Conservation (phyloP, 192 early-diverging fungal genomes). For the Backusella tuberculispora region DNA sequence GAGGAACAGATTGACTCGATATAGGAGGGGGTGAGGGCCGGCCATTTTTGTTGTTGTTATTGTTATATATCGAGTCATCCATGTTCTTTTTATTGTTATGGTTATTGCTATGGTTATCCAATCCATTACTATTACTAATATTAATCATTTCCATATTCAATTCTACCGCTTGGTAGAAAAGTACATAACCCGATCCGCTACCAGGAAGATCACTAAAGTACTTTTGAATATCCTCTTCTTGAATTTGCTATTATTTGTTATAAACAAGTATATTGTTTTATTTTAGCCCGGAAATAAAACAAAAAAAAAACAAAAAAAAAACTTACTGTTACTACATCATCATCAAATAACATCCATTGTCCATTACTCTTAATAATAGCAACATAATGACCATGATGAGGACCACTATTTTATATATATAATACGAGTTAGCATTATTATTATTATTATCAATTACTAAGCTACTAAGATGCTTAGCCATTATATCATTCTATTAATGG, state of each 20-base stretch:
- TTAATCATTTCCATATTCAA: constrained; percentile 33
- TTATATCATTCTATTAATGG: neutral
- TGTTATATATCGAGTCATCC: neutral
- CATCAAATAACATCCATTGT: constrained; percentile 95
- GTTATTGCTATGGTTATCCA: too few relatives aligned
- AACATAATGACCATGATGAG: constrained; percentile 96
- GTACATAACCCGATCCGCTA: constrained; percentile 77
- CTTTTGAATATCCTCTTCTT: constrained; percentile 75
- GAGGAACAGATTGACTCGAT: neutral
- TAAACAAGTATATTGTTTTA: constrained; percentile 11
- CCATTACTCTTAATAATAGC: constrained; percentile 84
- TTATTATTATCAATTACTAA: neutral
- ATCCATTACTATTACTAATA: neutral
- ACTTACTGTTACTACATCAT: constrained; percentile 88
- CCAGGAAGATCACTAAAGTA: constrained; percentile 81
- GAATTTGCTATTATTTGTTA: constrained; percentile 54
- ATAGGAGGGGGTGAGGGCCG: neutral
- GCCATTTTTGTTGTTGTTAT: neutral
- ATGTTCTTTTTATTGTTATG: neutral
- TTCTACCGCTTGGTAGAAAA: constrained; percentile 74
- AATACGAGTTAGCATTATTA: neutral
- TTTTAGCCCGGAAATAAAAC: neutral
- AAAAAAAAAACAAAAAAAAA: neutral
- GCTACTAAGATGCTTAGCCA: neutral
- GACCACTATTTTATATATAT: constrained; percentile 63